phyloP scores from a whole-genome alignment of 164 flowering plant species.

The Magnolia sinica region DNA sequence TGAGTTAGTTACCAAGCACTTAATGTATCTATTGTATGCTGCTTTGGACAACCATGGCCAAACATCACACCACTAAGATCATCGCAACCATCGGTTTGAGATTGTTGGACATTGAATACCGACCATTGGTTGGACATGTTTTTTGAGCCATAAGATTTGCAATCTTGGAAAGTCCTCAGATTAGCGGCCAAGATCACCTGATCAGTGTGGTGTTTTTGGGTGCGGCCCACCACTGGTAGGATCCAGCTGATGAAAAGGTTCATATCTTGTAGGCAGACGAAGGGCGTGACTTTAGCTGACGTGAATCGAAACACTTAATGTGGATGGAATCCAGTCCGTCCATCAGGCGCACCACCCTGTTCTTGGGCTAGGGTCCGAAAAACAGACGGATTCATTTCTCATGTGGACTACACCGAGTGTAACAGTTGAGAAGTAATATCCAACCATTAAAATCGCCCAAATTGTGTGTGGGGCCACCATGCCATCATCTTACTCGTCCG shows the following conservation, averaged over 20 bases:
- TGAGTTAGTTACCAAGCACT: too few species aligned
- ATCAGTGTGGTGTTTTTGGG: background rate
- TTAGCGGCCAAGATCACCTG: background rate
- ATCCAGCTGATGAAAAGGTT: background rate
- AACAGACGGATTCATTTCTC: background rate
- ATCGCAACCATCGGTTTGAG: too few species aligned
- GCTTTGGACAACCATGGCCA: too few species aligned
- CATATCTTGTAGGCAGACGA: background rate
- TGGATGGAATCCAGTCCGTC: too few species aligned
- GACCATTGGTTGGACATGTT: too few species aligned
- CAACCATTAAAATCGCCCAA: background rate
- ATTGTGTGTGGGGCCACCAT: background rate
- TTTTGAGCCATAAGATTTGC: too few species aligned
- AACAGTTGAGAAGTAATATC: background rate
- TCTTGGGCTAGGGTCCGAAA: background rate
- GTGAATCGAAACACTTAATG: background rate
- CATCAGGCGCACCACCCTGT: background rate
- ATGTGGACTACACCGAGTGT: background rate
- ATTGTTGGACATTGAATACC: too few species aligned
- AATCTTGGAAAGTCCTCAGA: background rate
- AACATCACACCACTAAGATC: too few species aligned
- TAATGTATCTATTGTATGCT: too few species aligned
- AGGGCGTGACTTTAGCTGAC: background rate
- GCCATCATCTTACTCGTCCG: background rate
- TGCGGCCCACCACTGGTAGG: background rate